Percentiles rank a stretch among this genome's conserved stretches.
Conservation (phyloP, 2,329 filamentous ascomycete species). For the Aureobasidium lini region DNA sequence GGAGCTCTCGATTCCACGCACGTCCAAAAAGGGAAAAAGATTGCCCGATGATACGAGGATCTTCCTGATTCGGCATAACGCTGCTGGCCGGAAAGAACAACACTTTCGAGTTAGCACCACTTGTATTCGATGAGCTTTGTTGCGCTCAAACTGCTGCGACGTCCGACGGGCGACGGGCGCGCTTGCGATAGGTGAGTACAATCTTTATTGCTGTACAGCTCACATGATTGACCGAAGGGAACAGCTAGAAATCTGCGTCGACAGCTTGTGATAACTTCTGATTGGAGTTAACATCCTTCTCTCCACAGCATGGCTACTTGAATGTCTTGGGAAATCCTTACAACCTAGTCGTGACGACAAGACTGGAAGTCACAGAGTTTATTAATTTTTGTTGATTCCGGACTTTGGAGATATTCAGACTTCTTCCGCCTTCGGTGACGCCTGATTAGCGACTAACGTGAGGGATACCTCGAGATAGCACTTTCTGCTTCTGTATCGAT, state of each 20-base stretch:
- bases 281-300: background rate
- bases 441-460: no score
- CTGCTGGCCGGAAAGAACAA: background rate
- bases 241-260: background rate
- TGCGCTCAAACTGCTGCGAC: background rate
- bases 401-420: no score
- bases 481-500: no score
- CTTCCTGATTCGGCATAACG: no score
- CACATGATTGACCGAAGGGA: background rate
- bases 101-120: background rate
- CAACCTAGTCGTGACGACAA: no score
- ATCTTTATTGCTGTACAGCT: background rate
- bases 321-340: no score
- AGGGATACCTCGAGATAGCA: no score
- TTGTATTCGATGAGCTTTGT: conserved; percentile 1
- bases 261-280: background rate
- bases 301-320: background rate
- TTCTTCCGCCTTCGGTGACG: no score
- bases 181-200: background rate
- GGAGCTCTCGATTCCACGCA: background rate
- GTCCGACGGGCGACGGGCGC: background rate
- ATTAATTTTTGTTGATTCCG: no score
- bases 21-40: background rate
- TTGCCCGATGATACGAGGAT: background rate
- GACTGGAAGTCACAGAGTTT: no score